A percentile compares a stretch with the other conserved stretches of the same genome.
Conservation (phyloP, 2,329 filamentous ascomycete genomes). For the Cladorrhinum sp. region DNA sequence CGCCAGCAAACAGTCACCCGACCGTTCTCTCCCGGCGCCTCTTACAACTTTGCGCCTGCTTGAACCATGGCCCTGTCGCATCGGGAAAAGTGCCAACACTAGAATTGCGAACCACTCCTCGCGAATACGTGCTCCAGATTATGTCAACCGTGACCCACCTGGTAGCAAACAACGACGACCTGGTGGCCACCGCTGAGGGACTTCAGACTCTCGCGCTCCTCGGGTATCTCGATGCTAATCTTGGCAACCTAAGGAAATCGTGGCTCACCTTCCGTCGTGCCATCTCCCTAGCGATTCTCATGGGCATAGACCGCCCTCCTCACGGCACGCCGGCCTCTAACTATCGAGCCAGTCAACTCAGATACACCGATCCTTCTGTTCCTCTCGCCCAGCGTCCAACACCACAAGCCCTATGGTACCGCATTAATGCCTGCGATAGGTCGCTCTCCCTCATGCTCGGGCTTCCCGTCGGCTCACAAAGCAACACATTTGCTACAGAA, state of each 20-base stretch:
- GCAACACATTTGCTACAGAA: constrained; percentile 38
- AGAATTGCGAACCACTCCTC: constrained; percentile 25
- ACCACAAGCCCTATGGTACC: constrained; percentile 44
- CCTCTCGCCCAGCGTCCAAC: constrained; percentile 32
- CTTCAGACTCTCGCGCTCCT: constrained; percentile 51
- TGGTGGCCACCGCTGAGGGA: constrained; percentile 51
- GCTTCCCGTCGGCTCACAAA: constrained; percentile 43
- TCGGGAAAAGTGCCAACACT: constrained; percentile 32
- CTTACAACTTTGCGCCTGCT: constrained; percentile 43
- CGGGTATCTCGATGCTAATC: constrained; percentile 49
- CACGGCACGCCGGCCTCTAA: too few relatives aligned
- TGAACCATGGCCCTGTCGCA: constrained; percentile 49
- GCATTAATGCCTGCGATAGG: constrained; percentile 48
- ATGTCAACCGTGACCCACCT: constrained; percentile 34
- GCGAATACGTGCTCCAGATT: constrained; percentile 33
- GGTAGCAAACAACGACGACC: constrained; percentile 50
- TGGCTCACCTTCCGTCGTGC: constrained; percentile 53
- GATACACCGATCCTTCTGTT: constrained; percentile 38
- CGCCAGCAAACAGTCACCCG: constrained; percentile 42
- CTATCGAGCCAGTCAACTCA: constrained; percentile 33
- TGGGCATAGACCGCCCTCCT: constrained; percentile 44
- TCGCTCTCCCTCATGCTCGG: constrained; percentile 51
- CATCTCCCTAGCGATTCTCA: constrained; percentile 49
- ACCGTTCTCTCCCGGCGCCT: constrained; percentile 47
- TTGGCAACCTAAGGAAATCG: constrained; percentile 51